phyloP scores from a whole-genome alignment of 2,329 filamentous ascomycete genomes.

The Lasiodiplodia sp. region DNA sequence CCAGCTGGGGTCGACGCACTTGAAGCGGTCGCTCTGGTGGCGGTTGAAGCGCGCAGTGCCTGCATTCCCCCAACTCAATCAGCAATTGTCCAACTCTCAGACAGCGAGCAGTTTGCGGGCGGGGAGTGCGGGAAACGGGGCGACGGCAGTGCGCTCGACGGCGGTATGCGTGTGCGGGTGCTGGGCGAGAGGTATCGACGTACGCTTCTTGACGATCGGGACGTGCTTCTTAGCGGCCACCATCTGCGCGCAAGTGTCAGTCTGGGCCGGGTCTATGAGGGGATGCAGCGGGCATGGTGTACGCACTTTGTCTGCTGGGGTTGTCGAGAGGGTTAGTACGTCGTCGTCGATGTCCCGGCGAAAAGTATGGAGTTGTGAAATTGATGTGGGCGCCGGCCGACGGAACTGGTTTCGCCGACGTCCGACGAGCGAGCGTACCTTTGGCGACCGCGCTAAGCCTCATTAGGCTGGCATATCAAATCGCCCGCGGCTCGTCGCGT shows the following conservation, averaged over 20 bases:
- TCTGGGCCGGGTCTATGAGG: constrained; percentile 30
- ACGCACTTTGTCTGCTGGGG: constrained; percentile 48
- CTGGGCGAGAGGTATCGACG: constrained; percentile 55
- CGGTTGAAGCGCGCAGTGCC: constrained; percentile 94
- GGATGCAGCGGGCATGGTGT: constrained; percentile 21
- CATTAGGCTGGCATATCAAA: not conserved
- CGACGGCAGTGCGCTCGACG: constrained; percentile 30
- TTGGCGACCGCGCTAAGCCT: constrained; percentile 4
- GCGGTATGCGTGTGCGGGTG: not conserved
- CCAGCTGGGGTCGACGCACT: constrained; percentile 88
- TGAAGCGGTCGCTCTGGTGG: constrained; percentile 98
- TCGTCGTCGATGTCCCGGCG: constrained; percentile 26
- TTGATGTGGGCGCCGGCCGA: constrained; percentile 25
- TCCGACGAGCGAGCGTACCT: constrained; percentile 3
- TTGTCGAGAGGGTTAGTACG: constrained; percentile 39
- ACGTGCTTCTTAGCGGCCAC: constrained; percentile 99
- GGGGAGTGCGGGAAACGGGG: not conserved
- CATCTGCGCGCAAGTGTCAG: constrained; percentile 69
- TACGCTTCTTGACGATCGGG: constrained; percentile 99
- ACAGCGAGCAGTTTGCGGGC: constrained; percentile 2
- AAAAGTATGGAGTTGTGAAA: constrained; percentile 27
- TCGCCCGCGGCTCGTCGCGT: not conserved
- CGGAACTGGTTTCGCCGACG: constrained; percentile 22
- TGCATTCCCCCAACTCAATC: constrained; percentile 49
- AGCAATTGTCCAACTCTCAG: constrained; percentile 15